Percentiles rank a stretch among this genome's conserved stretches.
These are phyloP conservation scores for Mycena belliarum DNA, from an alignment of 768 basidiomycete species.

Conservation along the genomic window DNA sequence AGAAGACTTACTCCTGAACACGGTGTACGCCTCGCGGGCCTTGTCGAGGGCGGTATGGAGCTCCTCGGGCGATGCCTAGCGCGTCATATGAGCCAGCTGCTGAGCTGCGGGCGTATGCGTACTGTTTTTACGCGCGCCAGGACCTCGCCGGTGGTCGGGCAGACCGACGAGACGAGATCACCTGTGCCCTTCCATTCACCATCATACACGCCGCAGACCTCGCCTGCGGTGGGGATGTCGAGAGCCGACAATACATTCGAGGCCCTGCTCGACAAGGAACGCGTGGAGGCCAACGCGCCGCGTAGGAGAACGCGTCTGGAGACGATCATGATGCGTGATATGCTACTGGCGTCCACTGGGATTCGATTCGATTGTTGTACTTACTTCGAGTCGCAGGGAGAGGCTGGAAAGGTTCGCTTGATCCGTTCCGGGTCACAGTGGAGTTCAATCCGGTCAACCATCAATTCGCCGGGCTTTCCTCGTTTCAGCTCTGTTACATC, in stretches of 20 bases:
- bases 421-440: too few relatives aligned
- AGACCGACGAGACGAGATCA: constrained; percentile 66
- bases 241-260: constrained; percentile 65
- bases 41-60: constrained; percentile 67
- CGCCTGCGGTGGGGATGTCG: constrained; percentile 57
- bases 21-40: constrained; percentile 70
- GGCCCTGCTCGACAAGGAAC: constrained; percentile 68
- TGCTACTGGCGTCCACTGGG: too few relatives aligned
- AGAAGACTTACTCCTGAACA: constrained; percentile 56
- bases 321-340: constrained; percentile 27
- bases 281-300: constrained; percentile 29
- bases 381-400: too few relatives aligned
- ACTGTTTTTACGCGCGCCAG: constrained; percentile 76
- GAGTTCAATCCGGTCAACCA: too few relatives aligned
- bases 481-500: too few relatives aligned
- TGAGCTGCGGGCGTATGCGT: constrained; percentile 27
- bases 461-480: too few relatives aligned
- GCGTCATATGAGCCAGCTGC: constrained; percentile 13
- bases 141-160: constrained; percentile 86
- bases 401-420: too few relatives aligned
- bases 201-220: constrained; percentile 77
- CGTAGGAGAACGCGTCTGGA: constrained; percentile 26
- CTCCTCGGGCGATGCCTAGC: constrained; percentile 70
- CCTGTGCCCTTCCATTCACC: constrained; percentile 82
- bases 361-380: neutral